phyloP scores from a whole-genome alignment of 2,329 filamentous ascomycete species.

The Emergomyces orientalis region DNA sequence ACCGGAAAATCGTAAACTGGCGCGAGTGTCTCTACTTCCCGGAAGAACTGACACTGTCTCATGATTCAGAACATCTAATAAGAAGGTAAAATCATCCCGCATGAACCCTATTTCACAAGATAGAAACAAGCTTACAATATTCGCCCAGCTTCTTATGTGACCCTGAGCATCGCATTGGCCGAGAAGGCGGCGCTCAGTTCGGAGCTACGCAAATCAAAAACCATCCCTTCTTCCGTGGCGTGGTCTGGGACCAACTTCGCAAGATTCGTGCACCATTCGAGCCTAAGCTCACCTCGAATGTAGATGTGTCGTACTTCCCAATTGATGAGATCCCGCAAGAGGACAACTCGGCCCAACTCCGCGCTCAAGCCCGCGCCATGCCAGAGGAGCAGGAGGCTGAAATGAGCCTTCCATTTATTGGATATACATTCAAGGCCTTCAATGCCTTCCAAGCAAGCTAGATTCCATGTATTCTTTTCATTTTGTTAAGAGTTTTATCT shows the following conservation, averaged over 20 bases:
- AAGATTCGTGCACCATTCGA: conserved; percentile 93
- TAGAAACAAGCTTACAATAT: conserved; percentile 1
- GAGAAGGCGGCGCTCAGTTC: conserved; percentile 47
- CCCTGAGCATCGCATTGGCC: conserved; percentile 81
- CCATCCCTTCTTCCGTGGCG: conserved; percentile 93
- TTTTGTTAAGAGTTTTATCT: neutral
- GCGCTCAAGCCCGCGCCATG: conserved; percentile 68
- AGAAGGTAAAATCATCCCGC: conserved; percentile 52
- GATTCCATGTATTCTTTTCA: neutral
- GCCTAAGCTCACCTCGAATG: conserved; percentile 81
- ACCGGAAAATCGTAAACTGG: conserved; percentile 99
- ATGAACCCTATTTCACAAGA: conserved; percentile 16
- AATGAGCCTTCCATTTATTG: conserved; percentile 92
- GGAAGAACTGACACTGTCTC: conserved; percentile 80
- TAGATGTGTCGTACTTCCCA: conserved; percentile 97
- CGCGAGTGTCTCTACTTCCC: conserved; percentile 92
- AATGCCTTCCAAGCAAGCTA: conserved; percentile 49
- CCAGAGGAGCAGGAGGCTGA: conserved; percentile 74
- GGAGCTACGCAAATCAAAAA: conserved; percentile 87
- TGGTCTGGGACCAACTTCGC: conserved; percentile 87
- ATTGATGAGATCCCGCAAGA: conserved; percentile 98
- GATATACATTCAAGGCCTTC: conserved; percentile 97
- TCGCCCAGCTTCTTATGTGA: conserved; percentile 75
- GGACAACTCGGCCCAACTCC: conserved; percentile 78
- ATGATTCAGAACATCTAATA: conserved; percentile 85